phyloP scores from a whole-genome alignment of 495 filamentous ascomycete species.

The Aspergillus heteromorphus region DNA sequence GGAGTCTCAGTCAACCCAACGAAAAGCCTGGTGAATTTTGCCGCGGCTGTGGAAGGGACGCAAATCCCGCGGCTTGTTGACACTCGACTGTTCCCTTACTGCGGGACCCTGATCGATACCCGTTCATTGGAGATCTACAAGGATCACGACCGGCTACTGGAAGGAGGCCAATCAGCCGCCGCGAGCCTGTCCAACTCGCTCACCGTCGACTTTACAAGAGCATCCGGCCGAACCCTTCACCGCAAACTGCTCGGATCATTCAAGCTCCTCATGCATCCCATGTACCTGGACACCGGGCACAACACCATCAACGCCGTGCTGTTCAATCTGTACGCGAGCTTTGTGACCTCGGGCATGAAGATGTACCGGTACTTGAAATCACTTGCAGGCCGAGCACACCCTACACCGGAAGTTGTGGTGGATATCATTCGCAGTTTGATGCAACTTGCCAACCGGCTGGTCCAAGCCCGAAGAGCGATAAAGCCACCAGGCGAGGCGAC shows the following conservation, averaged over 20 bases:
- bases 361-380: conserved; percentile 73
- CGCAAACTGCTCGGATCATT: conserved; percentile 74
- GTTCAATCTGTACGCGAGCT: conserved; percentile 66
- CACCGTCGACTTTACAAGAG: conserved; percentile 66
- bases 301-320: conserved; percentile 67
- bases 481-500: background rate
- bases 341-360: conserved; percentile 73
- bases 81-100: conserved; percentile 70
- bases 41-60: conserved; percentile 50
- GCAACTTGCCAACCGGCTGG: conserved; percentile 56
- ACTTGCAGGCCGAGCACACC: conserved; percentile 50
- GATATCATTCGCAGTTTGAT: conserved; percentile 62
- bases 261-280: conserved; percentile 79
- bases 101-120: conserved; percentile 71
- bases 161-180: conserved; percentile 37
- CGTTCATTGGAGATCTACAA: conserved; percentile 69
- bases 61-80: conserved; percentile 48
- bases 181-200: conserved; percentile 52
- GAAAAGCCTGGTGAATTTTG: conserved; percentile 87
- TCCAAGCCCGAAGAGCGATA: conserved; percentile 55
- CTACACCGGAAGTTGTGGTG: conserved; percentile 50
- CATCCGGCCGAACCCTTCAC: conserved; percentile 68
- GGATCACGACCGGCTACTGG: conserved; percentile 47
- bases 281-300: conserved; percentile 82
- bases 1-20: conserved; percentile 70